Evolutionary conservation across 345 rosid species (phyloP), one percentile per base, ranked within the genome.

Genomic region (Arabis hirsuta): DNA sequence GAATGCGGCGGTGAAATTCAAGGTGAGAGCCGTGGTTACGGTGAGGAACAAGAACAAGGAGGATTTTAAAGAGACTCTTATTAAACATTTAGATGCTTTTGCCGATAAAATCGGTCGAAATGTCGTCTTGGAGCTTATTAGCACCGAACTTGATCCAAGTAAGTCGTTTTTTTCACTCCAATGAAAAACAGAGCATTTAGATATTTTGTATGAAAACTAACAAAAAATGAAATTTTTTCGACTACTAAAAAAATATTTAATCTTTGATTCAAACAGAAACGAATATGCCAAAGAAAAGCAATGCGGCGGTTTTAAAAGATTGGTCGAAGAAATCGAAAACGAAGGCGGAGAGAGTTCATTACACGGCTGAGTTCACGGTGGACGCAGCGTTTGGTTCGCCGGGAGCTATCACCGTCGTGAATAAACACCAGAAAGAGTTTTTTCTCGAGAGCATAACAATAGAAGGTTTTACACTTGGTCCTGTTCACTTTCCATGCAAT

Each of bases 351-450:
- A 83, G 83, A 60, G 97, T 95, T 62, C 90, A 90, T 48, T 95
- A 95, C 80, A 80, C 85, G 16, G 96, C 96, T n/a, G 98, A 91
- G 57, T 90, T 95, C 77, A 66, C 65, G 1, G 87, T 95, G 74
- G 92, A 84, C 36, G 80, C 99, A 0, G 70, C 80, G 20, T 91
- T 95, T 62, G 97, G 99, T 3, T 65, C 79, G 31, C 96, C 96
- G 19, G 99, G 99, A 58, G 99, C 99, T 32, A 84, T 95, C 77
- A 80, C 86, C 2, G 86, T 95, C 29, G 70, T 67, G 55, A 95
- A 95, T 74, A 95, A 87, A 81, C 99, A 95, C 54, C 97, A 88
- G 52, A 80, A 81, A 51, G 99, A 95, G 85, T 90, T 95, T 57
- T 95, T 83, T 73, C 48, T 95, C 41, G 99, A 95, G 77, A 82